Evolutionary conservation across 2,329 filamentous ascomycete species (phyloP), one percentile per base, ranked within the genome.

Genomic region (Trichoderma koningiopsis): DNA sequence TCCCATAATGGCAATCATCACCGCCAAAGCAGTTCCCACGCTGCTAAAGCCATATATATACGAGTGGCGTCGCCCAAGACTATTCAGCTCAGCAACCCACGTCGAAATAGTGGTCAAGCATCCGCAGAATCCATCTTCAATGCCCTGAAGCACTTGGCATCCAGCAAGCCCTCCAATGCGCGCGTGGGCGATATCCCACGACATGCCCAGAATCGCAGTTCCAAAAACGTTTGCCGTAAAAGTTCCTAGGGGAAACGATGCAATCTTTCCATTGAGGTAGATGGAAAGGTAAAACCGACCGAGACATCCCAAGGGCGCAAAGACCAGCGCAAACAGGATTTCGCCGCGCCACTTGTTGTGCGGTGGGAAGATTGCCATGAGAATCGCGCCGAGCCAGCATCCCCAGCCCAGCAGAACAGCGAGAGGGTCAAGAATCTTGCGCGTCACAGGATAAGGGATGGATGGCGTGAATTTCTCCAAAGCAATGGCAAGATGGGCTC

Each of bases 181-280:
- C 0, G 84, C 85, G 75, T 93, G 93, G 72, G 93, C 92, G 62
- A 97, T 81, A 75, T 96, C 92, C 82, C 88, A 97, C 35, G 89
- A 87, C 85, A 93, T 89, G 16, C 88, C 94, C 61, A 96, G 79
- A 19, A 97, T 79, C 0, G 86, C 86, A 0, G 92, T 94, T 5
- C 94, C 95, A 16, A 91, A 77, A 5, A 96, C 83, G 75, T 98
- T 98, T 33, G 91, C 93, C 0, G 83, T 81, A 74, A 97, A 97
- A 0, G 95, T 98, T 2, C 95, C 95, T 0, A 97, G 79, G 0
- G 95, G 95, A 73, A 97, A 97, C 0, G 85, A 81, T 0, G 88
- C 79, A 0, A 88, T 73, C 24, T 87, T 83, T 0, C 86, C 82
- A 74, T 97, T 97, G n/a, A 97, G 85, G 29, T 83, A 79, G 7